These are phyloP conservation scores for Trichophaea hybrida DNA, from an alignment of 2,329 filamentous ascomycete species.

Conservation along the genomic window DNA sequence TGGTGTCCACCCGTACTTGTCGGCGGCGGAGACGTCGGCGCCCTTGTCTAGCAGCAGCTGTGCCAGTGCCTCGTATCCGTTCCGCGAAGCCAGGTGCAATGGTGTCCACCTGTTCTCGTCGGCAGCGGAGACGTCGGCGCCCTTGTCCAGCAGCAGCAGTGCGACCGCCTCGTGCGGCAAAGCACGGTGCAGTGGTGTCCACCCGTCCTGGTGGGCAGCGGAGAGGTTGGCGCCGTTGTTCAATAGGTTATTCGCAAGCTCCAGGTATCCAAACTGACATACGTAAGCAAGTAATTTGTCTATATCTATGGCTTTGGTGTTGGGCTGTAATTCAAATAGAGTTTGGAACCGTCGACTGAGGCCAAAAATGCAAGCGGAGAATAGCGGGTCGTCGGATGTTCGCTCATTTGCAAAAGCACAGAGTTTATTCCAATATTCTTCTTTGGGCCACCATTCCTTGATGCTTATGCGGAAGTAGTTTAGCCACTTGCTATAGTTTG, in stretches of 20 bases:
- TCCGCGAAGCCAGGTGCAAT: constrained; percentile 15
- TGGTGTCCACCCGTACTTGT: background rate
- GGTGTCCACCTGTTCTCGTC: constrained; percentile 15
- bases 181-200: background rate
- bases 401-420: background rate
- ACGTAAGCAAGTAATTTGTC: background rate
- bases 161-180: background rate
- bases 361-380: background rate
- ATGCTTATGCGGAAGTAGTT: background rate
- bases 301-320: background rate
- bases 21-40: background rate
- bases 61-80: constrained; percentile 11
- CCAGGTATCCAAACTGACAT: background rate
- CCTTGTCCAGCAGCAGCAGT: background rate
- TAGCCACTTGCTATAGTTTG: background rate
- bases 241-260: background rate
- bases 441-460: background rate
- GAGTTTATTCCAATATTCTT: background rate
- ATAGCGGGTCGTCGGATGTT: background rate
- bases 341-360: background rate
- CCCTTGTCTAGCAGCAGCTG: constrained; percentile 11
- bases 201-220: background rate
- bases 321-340: background rate
- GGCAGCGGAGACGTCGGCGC: background rate
- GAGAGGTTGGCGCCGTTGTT: background rate